Conservation (phyloP, 1,284 basidiomycete species). For the Naganishia albida region DNA sequence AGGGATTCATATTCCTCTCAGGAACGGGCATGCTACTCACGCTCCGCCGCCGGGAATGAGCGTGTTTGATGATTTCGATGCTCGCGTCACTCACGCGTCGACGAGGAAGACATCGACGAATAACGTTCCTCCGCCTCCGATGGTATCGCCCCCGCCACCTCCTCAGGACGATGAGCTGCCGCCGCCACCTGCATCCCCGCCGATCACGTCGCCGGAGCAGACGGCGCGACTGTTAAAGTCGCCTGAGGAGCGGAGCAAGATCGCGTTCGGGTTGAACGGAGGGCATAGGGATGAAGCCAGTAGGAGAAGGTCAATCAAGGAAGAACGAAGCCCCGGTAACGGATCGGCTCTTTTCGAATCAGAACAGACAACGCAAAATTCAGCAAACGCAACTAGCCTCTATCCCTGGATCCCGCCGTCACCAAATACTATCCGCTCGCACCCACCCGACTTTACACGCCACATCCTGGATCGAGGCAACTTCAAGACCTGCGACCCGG, state of each 20-base stretch:
- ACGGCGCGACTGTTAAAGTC: conserved; percentile 1
- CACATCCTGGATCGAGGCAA: conserved; percentile 18
- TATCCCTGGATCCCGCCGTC: conserved; percentile 11
- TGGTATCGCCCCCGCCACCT: conserved; percentile 6
- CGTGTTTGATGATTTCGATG: conserved; percentile 1
- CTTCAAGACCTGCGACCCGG: conserved; percentile 5
- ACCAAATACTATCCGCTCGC: neutral
- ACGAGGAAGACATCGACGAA: neutral
- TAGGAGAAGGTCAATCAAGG: neutral
- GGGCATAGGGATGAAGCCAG: neutral
- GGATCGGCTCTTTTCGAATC: neutral
- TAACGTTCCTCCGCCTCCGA: neutral
- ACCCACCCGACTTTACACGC: conserved; percentile 21
- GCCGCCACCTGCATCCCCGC: conserved; percentile 14
- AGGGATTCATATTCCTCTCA: neutral
- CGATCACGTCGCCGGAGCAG: neutral
- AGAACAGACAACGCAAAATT: neutral
- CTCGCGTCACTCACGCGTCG: neutral
- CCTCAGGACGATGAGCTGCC: conserved; percentile 3
- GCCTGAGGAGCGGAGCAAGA: conserved; percentile 2
- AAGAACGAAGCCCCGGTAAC: neutral
- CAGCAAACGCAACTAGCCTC: neutral
- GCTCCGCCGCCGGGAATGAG: neutral
- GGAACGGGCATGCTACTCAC: neutral
- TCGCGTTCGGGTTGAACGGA: neutral